Base-by-base conservation (phyloP, 2,329 filamentous ascomycete species). In the Boeremia exigua region DNA sequence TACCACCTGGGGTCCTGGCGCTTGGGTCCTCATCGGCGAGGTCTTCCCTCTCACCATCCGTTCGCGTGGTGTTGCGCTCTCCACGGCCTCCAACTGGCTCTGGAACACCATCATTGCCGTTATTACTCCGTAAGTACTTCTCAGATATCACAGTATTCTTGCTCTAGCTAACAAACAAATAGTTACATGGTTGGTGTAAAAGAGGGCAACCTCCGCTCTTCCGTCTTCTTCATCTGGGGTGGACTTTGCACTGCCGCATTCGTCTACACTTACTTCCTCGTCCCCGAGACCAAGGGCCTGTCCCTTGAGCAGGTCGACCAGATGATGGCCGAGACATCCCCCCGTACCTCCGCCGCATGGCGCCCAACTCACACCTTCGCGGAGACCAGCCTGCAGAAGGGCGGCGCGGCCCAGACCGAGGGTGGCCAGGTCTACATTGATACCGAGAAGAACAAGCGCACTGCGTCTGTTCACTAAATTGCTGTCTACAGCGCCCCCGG, bases 311-410 rank as follows among this genome's bases (percentile, higher is more conserved):
- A 91, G 78, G 89, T 91, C 63, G 87, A 90, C 71, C 54, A 57
- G 49, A 57, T 60, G 57, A 87, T 93, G 83, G 89, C 91, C 80
- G 89, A 93, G 85, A 86, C 85, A 29, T 89, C 84, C 5, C 89
- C 90, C 40, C 85, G 88, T 59, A 90, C 83, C n/a, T 92, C 88
- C 2, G 80, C 85, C 77, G 87, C 85, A 79, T 93, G 90, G 89
- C 83, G 80, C 72, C 88, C 89, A 37, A 82, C 82, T 66, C 79
- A 79, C 64, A 91, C 88, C 64, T 92, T 88, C 61, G 86, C 87
- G 50, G 58, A 56, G 37, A 25, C 36, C 44, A 51, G 48, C 15
- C 27, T 55, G 28, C 58, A 82, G 60, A 81, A 82, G 77, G 79
- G 78, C 29, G 54, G 48, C 14, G 49, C 54, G 4, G 54, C 48